These are phyloP conservation scores for Mycosphaerella arachidis DNA, from an alignment of 2,329 filamentous ascomycete species.

Conservation along the genomic window DNA sequence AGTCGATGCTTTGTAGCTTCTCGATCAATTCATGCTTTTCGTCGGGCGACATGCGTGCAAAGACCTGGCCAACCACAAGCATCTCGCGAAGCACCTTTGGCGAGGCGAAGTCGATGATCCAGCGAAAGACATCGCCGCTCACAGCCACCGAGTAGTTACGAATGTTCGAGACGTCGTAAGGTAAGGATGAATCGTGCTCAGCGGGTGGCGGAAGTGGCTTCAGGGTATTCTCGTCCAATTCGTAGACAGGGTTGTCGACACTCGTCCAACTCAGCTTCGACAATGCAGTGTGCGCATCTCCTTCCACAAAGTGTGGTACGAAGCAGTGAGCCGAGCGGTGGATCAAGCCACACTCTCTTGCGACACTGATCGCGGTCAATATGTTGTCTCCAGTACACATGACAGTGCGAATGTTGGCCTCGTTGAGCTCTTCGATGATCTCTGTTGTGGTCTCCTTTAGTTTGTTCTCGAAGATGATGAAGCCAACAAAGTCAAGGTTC, in stretches of 20 bases:
- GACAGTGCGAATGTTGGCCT: constrained; percentile 79
- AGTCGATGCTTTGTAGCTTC: constrained; percentile 93
- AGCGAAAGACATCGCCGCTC: constrained; percentile 90
- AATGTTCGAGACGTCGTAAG: constrained; percentile 76
- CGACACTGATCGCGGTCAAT: constrained; percentile 91
- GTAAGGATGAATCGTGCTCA: constrained; percentile 74
- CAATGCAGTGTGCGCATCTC: constrained; percentile 68
- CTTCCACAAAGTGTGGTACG: constrained; percentile 79
- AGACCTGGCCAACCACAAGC: constrained; percentile 87
- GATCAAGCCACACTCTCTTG: constrained; percentile 80
- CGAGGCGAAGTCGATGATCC: constrained; percentile 87
- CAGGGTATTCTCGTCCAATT: constrained; percentile 73
- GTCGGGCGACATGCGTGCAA: constrained; percentile 96
- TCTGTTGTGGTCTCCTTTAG: constrained; percentile 79
- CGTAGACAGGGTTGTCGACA: constrained; percentile 78
- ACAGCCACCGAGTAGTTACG: constrained; percentile 85
- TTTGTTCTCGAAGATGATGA: constrained; percentile 99
- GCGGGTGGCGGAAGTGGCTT: constrained; percentile 68
- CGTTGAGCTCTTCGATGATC: constrained; percentile 74
- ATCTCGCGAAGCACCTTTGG: constrained; percentile 78
- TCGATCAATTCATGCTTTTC: constrained; percentile 98
- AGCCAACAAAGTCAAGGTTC: constrained; percentile 80
- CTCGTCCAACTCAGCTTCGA: constrained; percentile 83
- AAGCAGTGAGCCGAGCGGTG: constrained; percentile 82
- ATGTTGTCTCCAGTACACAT: constrained; percentile 99